phyloP scores from a whole-genome alignment of 148 eudicot species.

The Drosera capensis region DNA sequence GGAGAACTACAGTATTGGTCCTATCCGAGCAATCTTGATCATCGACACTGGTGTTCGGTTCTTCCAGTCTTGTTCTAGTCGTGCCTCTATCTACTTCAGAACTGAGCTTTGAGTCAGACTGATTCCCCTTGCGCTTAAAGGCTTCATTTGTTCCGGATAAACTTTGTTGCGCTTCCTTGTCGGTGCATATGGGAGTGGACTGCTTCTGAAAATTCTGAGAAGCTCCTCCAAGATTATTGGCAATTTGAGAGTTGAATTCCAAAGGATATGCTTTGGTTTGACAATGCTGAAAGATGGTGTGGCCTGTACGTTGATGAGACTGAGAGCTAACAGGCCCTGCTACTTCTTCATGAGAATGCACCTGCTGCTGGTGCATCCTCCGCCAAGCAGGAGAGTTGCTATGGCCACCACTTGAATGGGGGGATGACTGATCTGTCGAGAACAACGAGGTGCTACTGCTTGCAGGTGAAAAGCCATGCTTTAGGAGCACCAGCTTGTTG shows the following conservation, averaged over 20 bases:
- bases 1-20: slow-evolving; percentile 29
- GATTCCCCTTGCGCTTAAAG: no score
- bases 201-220: no score
- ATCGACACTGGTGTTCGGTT: slow-evolving; percentile 7
- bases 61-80: slow-evolving; percentile 6
- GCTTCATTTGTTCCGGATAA: no score
- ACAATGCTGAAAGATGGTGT: no score
- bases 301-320: no score
- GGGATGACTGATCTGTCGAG: background rate
- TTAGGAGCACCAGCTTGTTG: slow-evolving; percentile 13
- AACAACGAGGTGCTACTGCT: slow-evolving; percentile 10
- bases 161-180: no score
- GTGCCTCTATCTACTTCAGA: slow-evolving; percentile 5
- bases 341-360: no score
- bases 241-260: background rate
- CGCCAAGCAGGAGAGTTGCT: background rate
- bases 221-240: no score
- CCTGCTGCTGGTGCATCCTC: no score
- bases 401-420: background rate
- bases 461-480: slow-evolving; percentile 4
- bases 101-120: background rate
- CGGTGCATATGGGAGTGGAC: no score
- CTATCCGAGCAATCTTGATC: slow-evolving; percentile 19
- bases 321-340: background rate
- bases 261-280: no score